phyloP scores from a whole-genome alignment of 352 stramenopile genomes.

The Thalassiosira mediterranea region DNA sequence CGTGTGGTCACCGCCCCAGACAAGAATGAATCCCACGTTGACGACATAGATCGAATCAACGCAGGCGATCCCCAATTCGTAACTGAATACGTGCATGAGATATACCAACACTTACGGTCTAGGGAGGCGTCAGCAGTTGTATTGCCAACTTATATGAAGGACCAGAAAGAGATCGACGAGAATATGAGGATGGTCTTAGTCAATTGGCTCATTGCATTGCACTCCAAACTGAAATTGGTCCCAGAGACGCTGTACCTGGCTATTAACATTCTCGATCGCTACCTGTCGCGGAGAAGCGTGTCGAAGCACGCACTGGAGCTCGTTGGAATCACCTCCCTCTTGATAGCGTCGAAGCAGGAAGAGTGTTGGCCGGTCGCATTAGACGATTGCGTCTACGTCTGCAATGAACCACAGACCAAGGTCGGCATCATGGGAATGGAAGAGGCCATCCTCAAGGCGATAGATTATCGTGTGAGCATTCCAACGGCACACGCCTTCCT shows the following conservation, averaged over 20 bases:
- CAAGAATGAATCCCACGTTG: no score
- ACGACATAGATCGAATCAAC: no score
- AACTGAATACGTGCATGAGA: conserved; percentile 76
- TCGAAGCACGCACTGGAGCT: conserved; percentile 92
- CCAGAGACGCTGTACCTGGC: conserved; percentile 94
- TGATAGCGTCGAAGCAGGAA: conserved; percentile 88
- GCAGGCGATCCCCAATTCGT: conserved; percentile 57
- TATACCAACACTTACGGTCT: conserved; percentile 82
- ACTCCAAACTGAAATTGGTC: conserved; percentile 93
- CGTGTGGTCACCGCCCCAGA: no score
- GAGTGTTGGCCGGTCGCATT: conserved; percentile 31
- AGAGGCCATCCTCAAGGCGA: conserved; percentile 92
- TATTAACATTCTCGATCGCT: conserved; percentile 96
- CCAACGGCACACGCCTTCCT: conserved; percentile 95
- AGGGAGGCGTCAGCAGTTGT: no score
- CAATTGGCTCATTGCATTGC: conserved; percentile 98
- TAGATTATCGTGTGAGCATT: conserved; percentile 96
- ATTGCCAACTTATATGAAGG: conserved; percentile 86
- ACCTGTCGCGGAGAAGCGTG: conserved; percentile 87
- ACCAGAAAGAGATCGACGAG: conserved; percentile 94
- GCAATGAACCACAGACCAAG: conserved; percentile 90
- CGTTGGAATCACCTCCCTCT: conserved; percentile 90
- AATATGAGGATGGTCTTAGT: conserved; percentile 98
- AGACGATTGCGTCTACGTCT: conserved; percentile 89
- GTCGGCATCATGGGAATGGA: conserved; percentile 91